phyloP scores from a whole-genome alignment of 768 basidiomycete species.

The Mycena rebaudengoi region DNA sequence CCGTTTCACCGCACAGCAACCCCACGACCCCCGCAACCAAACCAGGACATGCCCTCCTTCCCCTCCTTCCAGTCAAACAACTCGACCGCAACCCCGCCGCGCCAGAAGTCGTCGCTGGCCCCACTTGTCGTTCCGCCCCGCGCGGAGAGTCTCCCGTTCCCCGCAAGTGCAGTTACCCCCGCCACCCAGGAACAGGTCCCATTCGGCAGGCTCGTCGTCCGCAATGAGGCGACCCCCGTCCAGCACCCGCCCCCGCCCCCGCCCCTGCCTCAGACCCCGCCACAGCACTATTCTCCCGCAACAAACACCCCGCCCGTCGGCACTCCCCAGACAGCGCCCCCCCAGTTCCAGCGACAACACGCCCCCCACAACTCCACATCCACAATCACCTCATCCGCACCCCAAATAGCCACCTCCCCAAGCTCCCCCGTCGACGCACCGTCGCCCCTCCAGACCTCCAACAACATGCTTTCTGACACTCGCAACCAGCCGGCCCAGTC shows the following conservation, averaged over 20 bases:
- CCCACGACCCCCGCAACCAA: conserved; percentile 23
- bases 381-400: conserved; percentile 26
- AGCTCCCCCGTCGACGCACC: conserved; percentile 25
- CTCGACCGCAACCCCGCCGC: conserved; percentile 30
- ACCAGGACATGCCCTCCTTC: conserved; percentile 28
- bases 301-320: conserved; percentile 17
- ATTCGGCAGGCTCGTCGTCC: conserved; percentile 22
- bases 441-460: conserved; percentile 6
- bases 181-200: conserved; percentile 43
- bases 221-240: too few relatives aligned
- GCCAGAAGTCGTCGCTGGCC: conserved; percentile 44
- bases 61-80: conserved; percentile 38
- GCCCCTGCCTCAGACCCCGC: neutral
- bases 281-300: conserved; percentile 15
- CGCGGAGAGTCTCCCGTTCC: conserved; percentile 42
- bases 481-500: conserved; percentile 48
- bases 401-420: conserved; percentile 16
- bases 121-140: conserved; percentile 51
- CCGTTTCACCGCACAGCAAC: conserved; percentile 31
- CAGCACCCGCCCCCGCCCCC: conserved; percentile 11
- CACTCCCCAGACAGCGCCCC: conserved; percentile 25
- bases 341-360: neutral
- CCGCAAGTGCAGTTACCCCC: conserved; percentile 39
- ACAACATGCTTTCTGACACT: conserved; percentile 46
- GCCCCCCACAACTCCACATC: conserved; percentile 23